Conservation (phyloP, 257 asterid genomes). For the Ilex aquifolium region DNA sequence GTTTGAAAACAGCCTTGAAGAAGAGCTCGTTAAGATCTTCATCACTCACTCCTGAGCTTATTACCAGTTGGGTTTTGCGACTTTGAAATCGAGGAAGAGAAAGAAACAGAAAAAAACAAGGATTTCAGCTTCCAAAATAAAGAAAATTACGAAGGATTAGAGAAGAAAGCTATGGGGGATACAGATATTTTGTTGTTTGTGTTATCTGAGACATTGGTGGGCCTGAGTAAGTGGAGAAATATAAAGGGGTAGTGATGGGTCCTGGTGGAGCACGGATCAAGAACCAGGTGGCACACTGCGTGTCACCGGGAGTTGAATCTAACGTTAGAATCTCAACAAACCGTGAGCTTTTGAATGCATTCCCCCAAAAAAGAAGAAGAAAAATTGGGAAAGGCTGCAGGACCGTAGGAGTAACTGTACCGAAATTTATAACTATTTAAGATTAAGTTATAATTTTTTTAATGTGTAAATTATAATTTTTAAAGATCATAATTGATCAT, state of each 20-base stretch:
- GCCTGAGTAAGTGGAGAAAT: slow-evolving; percentile 16
- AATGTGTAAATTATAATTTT: no score
- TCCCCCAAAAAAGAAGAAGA: no score
- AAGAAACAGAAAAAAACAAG: background rate
- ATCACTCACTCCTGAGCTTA: slow-evolving; percentile 19
- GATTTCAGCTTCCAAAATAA: background rate
- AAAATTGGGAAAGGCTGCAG: no score
- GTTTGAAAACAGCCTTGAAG: slow-evolving; percentile 26
- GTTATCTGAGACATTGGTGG: slow-evolving; percentile 17
- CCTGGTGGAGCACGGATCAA: slow-evolving; percentile 14
- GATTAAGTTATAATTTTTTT: no score
- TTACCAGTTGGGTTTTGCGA: no score
- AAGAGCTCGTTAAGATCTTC: slow-evolving; percentile 43
- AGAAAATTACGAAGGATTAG: background rate
- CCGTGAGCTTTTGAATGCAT: slow-evolving; percentile 9
- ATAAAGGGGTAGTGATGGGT: background rate
- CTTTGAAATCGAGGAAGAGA: no score
- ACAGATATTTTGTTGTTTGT: background rate
- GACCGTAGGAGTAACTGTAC: no score
- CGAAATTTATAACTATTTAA: no score
- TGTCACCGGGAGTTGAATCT: slow-evolving; percentile 13
- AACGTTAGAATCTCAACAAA: slow-evolving; percentile 22
- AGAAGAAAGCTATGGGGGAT: background rate
- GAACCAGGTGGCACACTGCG: slow-evolving; percentile 17
- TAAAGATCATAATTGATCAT: no score